Conservation (phyloP, 768 basidiomycete species). For the Lentinus brumalis region DNA sequence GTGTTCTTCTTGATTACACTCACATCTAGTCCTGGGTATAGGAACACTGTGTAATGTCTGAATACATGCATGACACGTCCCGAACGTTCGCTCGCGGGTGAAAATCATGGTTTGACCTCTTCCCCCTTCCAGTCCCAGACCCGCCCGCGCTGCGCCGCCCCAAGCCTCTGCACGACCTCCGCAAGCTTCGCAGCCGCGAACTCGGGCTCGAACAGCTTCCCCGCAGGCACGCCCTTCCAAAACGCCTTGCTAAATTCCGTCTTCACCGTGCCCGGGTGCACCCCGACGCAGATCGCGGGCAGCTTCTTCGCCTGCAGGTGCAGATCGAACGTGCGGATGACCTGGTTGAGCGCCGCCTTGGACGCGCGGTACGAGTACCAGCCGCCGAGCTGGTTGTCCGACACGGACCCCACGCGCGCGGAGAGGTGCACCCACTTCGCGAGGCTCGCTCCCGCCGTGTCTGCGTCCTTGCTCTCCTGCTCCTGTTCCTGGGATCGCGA, state of each 20-base stretch:
- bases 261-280: slow-evolving; percentile 64
- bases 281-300: slow-evolving; percentile 53
- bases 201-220: slow-evolving; percentile 50
- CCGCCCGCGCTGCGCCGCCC: slow-evolving; percentile 45
- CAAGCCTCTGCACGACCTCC: slow-evolving; percentile 46
- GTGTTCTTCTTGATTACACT: too few relatives aligned
- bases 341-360: slow-evolving; percentile 65
- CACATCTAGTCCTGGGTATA: too few relatives aligned
- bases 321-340: slow-evolving; percentile 60
- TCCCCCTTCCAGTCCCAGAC: slow-evolving; percentile 63
- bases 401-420: slow-evolving; percentile 59
- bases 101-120: slow-evolving; percentile 40
- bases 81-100: background rate
- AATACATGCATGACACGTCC: background rate
- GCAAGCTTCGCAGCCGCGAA: slow-evolving; percentile 50
- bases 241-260: slow-evolving; percentile 59
- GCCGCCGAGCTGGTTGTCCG: slow-evolving; percentile 58
- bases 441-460: slow-evolving; percentile 24
- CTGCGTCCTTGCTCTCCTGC: background rate
- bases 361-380: slow-evolving; percentile 67
- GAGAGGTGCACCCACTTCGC: slow-evolving; percentile 64
- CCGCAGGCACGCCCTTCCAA: slow-evolving; percentile 43
- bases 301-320: slow-evolving; percentile 49
- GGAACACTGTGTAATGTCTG: too few relatives aligned
- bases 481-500: background rate